Evolutionary conservation across 352 stramenopile species (phyloP), one percentile per base, ranked within the genome.

Genomic region (Pythium biforme): DNA sequence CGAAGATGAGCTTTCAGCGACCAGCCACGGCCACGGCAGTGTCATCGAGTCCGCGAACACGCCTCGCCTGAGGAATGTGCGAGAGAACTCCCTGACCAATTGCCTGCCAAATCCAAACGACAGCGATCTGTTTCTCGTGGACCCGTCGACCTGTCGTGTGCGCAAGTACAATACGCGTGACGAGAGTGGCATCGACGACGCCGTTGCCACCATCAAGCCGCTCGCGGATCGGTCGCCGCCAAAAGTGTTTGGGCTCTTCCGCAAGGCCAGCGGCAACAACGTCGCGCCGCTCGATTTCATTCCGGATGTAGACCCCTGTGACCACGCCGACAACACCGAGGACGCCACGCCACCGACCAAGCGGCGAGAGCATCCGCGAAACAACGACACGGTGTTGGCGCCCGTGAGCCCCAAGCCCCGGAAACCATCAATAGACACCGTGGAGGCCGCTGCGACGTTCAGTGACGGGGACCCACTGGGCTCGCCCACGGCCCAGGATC

Each of bases 231-330:
- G 53, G 15, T 46, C 57, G 11, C 26, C 57, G 0, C 26, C 59
- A 3, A 60, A 33, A 12, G 22, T 45, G 0, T 43, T 55, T 37
- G 59, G 50, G 8, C 17, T 66, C 4, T 55, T 66, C 9, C 59
- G 51, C 19, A 59, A 50, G 25, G 45, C 23, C 8, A 66, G 52
- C 51, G 54, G 57, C 27, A 72, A 47, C 49, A 55, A 56, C 11
- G 64, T 68, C 19, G 58, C 31, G 1, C 43, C 58, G 5, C 19
- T 46, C 14, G 39, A 52, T 15, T 22, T 46, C 9, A 52, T 26
- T 40, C 29, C 14, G 59, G 29, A 31, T 47, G 43, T 25, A 41
- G 46, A 22, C 0, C 3, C 23, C 1, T 8, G 11, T 17, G 50
- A 23, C 20, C 20, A 22, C n/a, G 26, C 1, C 33, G 22, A 22